phyloP scores from a whole-genome alignment of 371 early-diverging fungal species.

The Blakeslea trispora region DNA sequence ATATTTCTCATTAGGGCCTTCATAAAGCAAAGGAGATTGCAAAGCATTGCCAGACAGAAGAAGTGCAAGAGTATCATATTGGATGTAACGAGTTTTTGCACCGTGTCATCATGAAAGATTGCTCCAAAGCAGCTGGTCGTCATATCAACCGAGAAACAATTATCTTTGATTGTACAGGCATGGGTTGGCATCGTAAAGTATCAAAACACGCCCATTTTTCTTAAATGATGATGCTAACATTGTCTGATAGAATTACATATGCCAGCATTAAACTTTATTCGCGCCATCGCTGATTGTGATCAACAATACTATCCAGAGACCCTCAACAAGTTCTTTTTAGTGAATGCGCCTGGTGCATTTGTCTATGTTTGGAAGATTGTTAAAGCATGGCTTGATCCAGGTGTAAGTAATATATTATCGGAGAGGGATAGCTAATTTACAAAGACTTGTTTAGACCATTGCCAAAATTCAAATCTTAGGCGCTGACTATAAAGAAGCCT shows the following conservation, averaged over 20 bases:
- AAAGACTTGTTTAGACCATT: constrained; percentile 58
- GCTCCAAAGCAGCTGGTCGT: constrained; percentile 64
- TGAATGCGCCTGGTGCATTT: constrained; percentile 84
- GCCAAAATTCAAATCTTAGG: constrained; percentile 82
- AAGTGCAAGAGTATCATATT: constrained; percentile 72
- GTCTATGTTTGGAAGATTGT: constrained; percentile 81
- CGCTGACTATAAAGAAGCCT: constrained; percentile 60
- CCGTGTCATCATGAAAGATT: constrained; percentile 72
- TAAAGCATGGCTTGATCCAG: constrained; percentile 84
- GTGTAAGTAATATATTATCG: constrained; percentile 42
- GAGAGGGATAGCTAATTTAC: background rate
- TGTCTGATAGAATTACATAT: constrained; percentile 73
- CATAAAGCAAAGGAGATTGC: constrained; percentile 77
- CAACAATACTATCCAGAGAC: constrained; percentile 87
- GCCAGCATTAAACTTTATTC: constrained; percentile 74
- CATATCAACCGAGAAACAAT: constrained; percentile 77
- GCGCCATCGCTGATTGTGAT: constrained; percentile 76
- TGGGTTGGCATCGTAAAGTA: constrained; percentile 74
- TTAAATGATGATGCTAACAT: no score
- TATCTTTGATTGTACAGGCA: constrained; percentile 82
- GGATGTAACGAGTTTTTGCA: constrained; percentile 78
- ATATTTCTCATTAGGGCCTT: constrained; percentile 48
- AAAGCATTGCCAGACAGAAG: constrained; percentile 61
- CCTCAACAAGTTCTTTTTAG: constrained; percentile 74
- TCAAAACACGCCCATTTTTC: no score